Evolutionary conservation across 2,329 filamentous ascomycete species (phyloP), one percentile per base, ranked within the genome.

Genomic region (Clarireedia paspali): DNA sequence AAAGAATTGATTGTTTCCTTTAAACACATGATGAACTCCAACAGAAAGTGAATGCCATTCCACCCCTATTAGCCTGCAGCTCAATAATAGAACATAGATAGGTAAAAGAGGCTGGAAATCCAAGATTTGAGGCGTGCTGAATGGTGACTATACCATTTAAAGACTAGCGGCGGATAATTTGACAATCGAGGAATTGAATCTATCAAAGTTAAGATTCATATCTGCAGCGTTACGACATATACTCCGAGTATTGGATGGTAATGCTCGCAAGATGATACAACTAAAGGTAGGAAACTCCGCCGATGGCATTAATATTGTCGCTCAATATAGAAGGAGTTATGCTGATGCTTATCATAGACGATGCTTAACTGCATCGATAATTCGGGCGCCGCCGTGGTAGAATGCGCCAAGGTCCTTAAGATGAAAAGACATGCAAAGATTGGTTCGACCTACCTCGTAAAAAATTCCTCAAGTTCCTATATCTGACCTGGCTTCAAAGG

Each of bases 321-420:
- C 40, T 44, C n/a, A 42, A 17, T 6, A 10, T 9, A 2, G 23
- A 12, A 20, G 44, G 40, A 17, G 34, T 23, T 45, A 10, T 49
- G 26, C 47, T 50, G 47, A 50, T n/a, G 27, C 17, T 36, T 50
- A 5, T 5, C 26, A 34, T 36, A 96, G 94, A 88, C 91, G 71
- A 90, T 99, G 83, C 83, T 99, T 68, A 96, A 94, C 76, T 97
- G 94, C 85, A 97, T 99, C 83, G 94, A 99, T 86, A 99, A 70
- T 79, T 97, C 94, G 63, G 94, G 94, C 71, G 94, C 94, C 65
- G 91, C 94, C 67, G 80, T 99, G 64, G 94, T 97, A 75, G 94
- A 99, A 77, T 99, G 94, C 76, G 89, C 88, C 71, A 87, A 92
- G 71, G 88, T 97, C 61, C 78, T 99, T 68, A 89, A 89, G 69